Conservation (phyloP, 208 protist genomes). For the Novymonas esmeraldas region DNA sequence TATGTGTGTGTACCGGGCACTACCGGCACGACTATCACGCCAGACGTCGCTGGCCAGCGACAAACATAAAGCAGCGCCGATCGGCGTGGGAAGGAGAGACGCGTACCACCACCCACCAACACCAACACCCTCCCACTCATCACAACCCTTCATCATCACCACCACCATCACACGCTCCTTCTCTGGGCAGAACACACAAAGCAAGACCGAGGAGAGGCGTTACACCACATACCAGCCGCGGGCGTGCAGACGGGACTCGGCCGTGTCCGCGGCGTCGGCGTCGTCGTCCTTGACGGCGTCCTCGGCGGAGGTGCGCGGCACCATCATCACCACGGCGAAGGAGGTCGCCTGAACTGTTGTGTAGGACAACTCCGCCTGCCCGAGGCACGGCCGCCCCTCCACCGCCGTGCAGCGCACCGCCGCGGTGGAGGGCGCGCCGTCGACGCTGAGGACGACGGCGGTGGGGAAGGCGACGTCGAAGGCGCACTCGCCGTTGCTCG, state of each 20-base stretch:
- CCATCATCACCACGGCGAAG: constrained; percentile 29
- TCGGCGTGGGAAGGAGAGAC: too few species aligned
- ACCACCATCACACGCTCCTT: constrained; percentile 1
- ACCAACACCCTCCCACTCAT: too few species aligned
- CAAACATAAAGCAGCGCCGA: too few species aligned
- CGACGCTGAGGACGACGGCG: background rate
- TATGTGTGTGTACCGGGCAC: too few species aligned
- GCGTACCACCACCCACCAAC: too few species aligned
- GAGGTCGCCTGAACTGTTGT: constrained; percentile 6
- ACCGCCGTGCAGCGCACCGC: constrained; percentile 9
- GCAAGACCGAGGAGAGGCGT: too few species aligned
- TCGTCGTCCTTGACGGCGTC: background rate
- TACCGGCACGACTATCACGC: too few species aligned
- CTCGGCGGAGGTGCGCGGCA: background rate
- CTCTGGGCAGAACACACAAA: background rate
- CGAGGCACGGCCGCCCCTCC: constrained; percentile 10
- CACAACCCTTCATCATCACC: too few species aligned
- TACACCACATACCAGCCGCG: constrained; percentile 35
- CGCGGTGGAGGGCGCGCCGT: background rate
- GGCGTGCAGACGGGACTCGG: constrained; percentile 19
- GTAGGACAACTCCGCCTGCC: constrained; percentile 11
- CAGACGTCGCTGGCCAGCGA: too few species aligned
- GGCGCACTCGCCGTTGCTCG: constrained; percentile 34
- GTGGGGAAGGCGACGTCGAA: constrained; percentile 30
- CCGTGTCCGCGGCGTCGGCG: constrained; percentile 11